phyloP scores from a whole-genome alignment of 2,329 filamentous ascomycete species.

The Truncatella angustata region DNA sequence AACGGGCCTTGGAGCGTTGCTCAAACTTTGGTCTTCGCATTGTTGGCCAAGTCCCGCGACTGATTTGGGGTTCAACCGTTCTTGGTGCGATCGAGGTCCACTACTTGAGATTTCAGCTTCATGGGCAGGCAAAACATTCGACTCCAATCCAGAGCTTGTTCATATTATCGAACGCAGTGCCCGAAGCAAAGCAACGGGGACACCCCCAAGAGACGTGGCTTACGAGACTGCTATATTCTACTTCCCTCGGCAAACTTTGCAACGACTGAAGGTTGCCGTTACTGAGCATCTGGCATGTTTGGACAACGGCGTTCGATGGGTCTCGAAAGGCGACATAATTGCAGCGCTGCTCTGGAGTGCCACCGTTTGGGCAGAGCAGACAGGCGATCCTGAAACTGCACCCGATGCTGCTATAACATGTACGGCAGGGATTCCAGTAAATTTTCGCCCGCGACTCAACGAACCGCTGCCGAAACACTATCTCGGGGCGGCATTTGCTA shows the following conservation, averaged over 20 bases:
- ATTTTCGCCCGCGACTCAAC: conserved; percentile 22
- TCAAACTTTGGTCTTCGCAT: conserved; percentile 27
- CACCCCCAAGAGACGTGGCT: background rate
- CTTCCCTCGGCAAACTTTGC: conserved; percentile 19
- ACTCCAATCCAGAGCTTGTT: conserved; percentile 19
- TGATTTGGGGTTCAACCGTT: conserved; percentile 15
- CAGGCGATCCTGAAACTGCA: background rate
- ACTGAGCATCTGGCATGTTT: conserved; percentile 14
- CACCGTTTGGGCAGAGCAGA: conserved; percentile 16
- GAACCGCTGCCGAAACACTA: conserved; percentile 21
- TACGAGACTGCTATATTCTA: conserved; percentile 22
- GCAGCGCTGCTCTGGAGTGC: conserved; percentile 27
- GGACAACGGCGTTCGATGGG: conserved; percentile 15
- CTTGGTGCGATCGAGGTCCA: conserved; percentile 19
- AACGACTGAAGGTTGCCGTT: conserved; percentile 17
- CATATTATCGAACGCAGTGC: conserved; percentile 11
- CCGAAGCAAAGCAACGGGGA: background rate
- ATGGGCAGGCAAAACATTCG: background rate
- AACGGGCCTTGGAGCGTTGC: conserved; percentile 24
- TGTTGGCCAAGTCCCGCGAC: conserved; percentile 18
- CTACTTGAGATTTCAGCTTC: conserved; percentile 9
- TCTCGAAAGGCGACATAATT: conserved; percentile 26
- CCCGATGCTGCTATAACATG: background rate
- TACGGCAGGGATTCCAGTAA: conserved; percentile 25
- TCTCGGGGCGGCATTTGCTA: conserved; percentile 26